A percentile compares a stretch with the other conserved stretches of the same genome.
These are phyloP conservation scores for Lentinus brumalis DNA, from an alignment of 768 basidiomycete genomes.

Conservation along the genomic window DNA sequence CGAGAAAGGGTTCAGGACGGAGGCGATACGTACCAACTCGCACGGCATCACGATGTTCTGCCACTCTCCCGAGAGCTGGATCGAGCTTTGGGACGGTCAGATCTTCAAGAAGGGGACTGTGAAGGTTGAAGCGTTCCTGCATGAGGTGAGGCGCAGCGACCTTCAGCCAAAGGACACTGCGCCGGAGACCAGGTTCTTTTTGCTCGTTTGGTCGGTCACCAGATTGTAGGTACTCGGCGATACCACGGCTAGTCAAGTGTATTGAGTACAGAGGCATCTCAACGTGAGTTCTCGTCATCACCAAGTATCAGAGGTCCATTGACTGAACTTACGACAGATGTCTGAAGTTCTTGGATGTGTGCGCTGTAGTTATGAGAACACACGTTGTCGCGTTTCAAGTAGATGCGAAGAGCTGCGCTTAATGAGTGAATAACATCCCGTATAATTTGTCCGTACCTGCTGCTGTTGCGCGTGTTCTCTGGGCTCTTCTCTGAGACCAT, in stretches of 20 bases:
- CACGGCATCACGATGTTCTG: constrained; percentile 31
- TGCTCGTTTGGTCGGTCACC: constrained; percentile 8
- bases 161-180: neutral
- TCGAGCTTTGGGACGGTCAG: constrained; percentile 38
- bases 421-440: too few relatives aligned
- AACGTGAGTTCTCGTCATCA: neutral
- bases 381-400: too few relatives aligned
- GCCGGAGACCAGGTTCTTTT: neutral
- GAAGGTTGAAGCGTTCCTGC: constrained; percentile 26
- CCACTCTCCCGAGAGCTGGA: constrained; percentile 41
- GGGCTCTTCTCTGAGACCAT: too few relatives aligned
- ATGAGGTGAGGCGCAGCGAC: neutral
- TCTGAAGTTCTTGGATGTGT: too few relatives aligned
- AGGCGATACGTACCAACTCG: neutral
- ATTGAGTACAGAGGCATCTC: neutral
- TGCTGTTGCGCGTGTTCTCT: too few relatives aligned
- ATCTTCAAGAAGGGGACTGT: constrained; percentile 39
- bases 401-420: too few relatives aligned
- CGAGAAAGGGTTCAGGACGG: constrained; percentile 33
- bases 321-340: too few relatives aligned
- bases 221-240: neutral
- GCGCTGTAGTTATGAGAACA: too few relatives aligned
- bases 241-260: neutral
- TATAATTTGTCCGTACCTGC: too few relatives aligned
- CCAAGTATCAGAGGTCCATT: neutral